Base-by-base conservation (phyloP, 1,284 basidiomycete genomes). In the Pisolithus thermaeus region DNA sequence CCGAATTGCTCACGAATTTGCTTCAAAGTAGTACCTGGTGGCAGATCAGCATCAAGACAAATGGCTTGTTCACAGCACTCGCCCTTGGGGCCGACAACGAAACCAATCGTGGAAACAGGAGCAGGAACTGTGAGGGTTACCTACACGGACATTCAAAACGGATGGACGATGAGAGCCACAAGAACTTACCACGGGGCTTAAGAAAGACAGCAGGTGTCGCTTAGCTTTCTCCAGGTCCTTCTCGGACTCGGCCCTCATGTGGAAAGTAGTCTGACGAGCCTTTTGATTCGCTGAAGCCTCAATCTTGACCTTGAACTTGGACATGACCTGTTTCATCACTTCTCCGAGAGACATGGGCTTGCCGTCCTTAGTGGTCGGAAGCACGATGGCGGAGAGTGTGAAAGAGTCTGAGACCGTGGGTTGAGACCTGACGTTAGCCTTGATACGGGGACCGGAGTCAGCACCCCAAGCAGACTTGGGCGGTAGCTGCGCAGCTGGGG, bases 1-100 rank as follows among this genome's bases (percentile, higher is more conserved):
- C 81, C 82, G 49, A 95, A 97, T 65, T 92, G 84, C 62, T 99
- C 96, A 52, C 92, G 92, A 64, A 99, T 92, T 55, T 84, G 78
- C 74, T 94, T 97, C 63, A 99, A 78, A 50, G 85, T 96, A 46
- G 92, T 86, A 63, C 92, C 88, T 90, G 54, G 14, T 8, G 27
- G 56, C 16, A 46, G 20, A 47, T 51, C 49, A 59, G 40, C 35
- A 51, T 25, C 40, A n/a, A 50, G 28, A 23, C 32, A 46, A 27
- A 30, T 46, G 32, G 23, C 18, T n/a, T 16, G 32, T 8, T 35
- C 22, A 14, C 18, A 14, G 14, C n/a, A 53, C 65, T 43, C 57
- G 81, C 92, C 96, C 79, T 94, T 97, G 58, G 87, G 76, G 56
- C 96, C 96, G 64, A 99, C 92, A 70, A 99, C 94, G 37, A 81